Percentiles rank a stretch among this genome's conserved stretches.
These are phyloP conservation scores for Auricularia cornea DNA, from an alignment of 768 basidiomycete genomes.

Conservation along the genomic window DNA sequence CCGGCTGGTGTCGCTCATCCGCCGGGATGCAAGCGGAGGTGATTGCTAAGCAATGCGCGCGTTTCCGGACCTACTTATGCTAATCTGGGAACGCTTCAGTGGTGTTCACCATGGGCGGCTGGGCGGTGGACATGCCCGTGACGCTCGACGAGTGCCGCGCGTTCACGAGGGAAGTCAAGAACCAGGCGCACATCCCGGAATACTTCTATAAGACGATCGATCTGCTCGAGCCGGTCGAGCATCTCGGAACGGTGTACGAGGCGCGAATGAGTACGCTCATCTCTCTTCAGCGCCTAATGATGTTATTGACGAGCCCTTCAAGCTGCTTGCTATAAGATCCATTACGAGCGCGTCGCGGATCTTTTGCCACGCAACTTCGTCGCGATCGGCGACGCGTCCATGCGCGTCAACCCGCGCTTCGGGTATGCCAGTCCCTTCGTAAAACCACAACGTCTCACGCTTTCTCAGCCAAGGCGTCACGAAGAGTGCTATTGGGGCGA, in stretches of 20 bases:
- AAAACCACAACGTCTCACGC: no score
- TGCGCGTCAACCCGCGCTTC: constrained; percentile 18
- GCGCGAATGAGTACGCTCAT: constrained; percentile 9
- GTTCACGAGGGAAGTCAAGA: constrained; percentile 3
- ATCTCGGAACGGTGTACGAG: neutral
- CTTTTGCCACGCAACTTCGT: constrained; percentile 25
- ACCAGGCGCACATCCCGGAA: constrained; percentile 10
- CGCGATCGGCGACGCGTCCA: constrained; percentile 27
- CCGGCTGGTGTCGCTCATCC: constrained; percentile 8
- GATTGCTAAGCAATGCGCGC: no score
- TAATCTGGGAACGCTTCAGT: neutral
- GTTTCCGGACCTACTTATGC: no score
- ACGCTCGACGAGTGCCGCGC: constrained; percentile 18
- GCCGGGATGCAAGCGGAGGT: constrained; percentile 12
- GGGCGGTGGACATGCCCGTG: constrained; percentile 19
- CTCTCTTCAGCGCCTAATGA: neutral
- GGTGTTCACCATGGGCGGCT: constrained; percentile 17
- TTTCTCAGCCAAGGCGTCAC: constrained; percentile 13
- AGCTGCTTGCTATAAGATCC: constrained; percentile 12
- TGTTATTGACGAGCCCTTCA: constrained; percentile 15
- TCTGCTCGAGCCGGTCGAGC: constrained; percentile 5
- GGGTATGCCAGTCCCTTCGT: constrained; percentile 5
- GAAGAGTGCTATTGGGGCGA: constrained; percentile 14
- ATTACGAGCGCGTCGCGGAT: constrained; percentile 18
- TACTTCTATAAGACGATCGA: neutral